These are phyloP conservation scores for Eucalyptus marginata DNA, from an alignment of 345 rosid genomes.

Conservation along the genomic window DNA sequence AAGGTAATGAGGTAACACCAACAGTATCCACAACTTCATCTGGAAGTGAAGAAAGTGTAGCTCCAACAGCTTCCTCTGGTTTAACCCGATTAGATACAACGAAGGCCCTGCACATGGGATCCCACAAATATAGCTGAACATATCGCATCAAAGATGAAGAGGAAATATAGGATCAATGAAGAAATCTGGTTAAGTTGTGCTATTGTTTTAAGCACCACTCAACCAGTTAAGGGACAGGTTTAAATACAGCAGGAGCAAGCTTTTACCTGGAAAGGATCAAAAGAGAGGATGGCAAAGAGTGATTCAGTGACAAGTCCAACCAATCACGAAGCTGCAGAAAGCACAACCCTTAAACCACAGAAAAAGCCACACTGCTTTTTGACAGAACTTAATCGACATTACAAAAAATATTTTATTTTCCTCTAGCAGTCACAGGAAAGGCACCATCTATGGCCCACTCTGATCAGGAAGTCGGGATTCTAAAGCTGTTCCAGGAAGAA, in stretches of 20 bases:
- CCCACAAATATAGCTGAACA: not conserved
- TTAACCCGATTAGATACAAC: constrained; percentile 70
- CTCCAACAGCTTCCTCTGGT: constrained; percentile 82
- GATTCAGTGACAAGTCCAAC: constrained; percentile 85
- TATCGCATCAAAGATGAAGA: not conserved
- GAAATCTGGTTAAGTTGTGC: not conserved
- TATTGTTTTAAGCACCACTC: not conserved
- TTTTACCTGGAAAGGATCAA: constrained; percentile 66
- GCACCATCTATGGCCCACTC: not conserved
- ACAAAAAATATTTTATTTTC: not conserved
- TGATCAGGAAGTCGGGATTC: not conserved
- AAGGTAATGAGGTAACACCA: constrained; percentile 75
- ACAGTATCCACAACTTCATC: constrained; percentile 97
- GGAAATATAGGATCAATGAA: not conserved
- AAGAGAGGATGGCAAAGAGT: constrained; percentile 82
- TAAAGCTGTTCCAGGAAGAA: not conserved
- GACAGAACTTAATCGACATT: not conserved
- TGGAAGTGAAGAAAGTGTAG: constrained; percentile 90
- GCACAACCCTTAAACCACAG: not conserved
- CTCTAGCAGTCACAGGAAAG: not conserved
- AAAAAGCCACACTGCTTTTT: not conserved
- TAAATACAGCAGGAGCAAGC: not conserved
- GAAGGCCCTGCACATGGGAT: constrained; percentile 47
- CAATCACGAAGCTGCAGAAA: constrained; percentile 64
- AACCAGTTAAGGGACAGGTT: not conserved